Base-by-base conservation (phyloP, 495 filamentous ascomycete genomes). In the Penicillium taxi region DNA sequence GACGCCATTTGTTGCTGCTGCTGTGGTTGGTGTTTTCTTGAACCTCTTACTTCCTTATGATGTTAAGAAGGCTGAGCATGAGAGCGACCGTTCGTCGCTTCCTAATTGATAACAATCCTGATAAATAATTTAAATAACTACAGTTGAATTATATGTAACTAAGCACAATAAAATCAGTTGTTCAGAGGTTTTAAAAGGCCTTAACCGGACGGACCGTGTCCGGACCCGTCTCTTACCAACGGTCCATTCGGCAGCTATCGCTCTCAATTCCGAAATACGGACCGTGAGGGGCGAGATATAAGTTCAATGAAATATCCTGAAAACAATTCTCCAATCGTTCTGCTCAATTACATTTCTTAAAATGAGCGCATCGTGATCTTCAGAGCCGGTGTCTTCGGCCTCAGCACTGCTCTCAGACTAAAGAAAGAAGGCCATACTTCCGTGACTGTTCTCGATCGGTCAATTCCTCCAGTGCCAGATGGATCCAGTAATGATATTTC, bases 331-430 rank as follows among this genome's bases (percentile, higher is more conserved):
- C n/a, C n/a, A n/a, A n/a, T n/a, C n/a, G n/a, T n/a, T n/a, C n/a
- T n/a, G n/a, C n/a, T n/a, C n/a, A n/a, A n/a, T n/a, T n/a, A n/a
- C n/a, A n/a, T n/a, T n/a, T n/a, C n/a, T n/a, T n/a, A n/a, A 64
- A 58, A 17, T 34, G 29, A 17, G 30, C 53, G 50, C 17, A 76
- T 86, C 43, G 59, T 86, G 37, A 81, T 88, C 35, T 47, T 86
- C 21, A 82, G 82, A 26, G 76, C 78, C 5, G 83, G 83, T 25
- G 74, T 81, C 31, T 86, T 86, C 42, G 82, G 82, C 31, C 74
- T 70, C 12, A 70, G 70, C 14, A 82, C 81, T 1, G 77, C 81
- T 23, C 64, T 73, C 19, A 52, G 70, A 14, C 68, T 88, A 2
- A 63, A 68, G 26, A 41, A 55, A 40, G 78, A 77, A 53, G 56